Evolutionary conservation across 768 basidiomycete species (phyloP), one percentile per base, ranked within the genome.

Genomic region (Mycena vulgaris): DNA sequence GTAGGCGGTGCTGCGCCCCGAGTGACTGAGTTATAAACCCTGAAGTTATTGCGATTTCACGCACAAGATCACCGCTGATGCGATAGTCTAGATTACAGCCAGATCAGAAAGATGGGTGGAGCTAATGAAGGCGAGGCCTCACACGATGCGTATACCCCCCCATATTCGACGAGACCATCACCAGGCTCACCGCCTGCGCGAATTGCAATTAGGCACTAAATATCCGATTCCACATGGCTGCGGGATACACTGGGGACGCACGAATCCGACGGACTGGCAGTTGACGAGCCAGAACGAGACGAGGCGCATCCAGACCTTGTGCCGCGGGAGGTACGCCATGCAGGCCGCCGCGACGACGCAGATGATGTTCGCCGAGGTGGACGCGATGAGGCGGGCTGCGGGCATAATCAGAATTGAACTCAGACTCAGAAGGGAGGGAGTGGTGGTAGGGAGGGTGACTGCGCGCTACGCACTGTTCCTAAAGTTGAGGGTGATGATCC

Each of bases 141-240:
- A 70, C 69, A 16, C 74, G 68, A 56, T 75, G 74, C 13, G 74
- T 75, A 52, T 73, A 75, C 17, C 74, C 74, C 27, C 74, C 71
- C 74, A 75, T 75, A 48, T 75, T 75, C 33, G 74, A 75, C 5
- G 68, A 73, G 21, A 73, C 71, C 74, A 75, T 75, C 17, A 75
- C 74, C 48, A 75, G 40, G 17, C 74, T 61, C 6, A 45, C 67
- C 16, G 70, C 68, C 71, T 68, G 19, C 6, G 11, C 7, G 23
- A 30, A 10, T 45, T 7, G 6, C 9, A 47, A 47, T 8, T 13
- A 21, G 28, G 17, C n/a, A 17, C 35, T 25, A 27, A 1, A 52
- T 35, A 52, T n/a, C 7, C 9, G 57, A n/a, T n/a, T n/a, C n/a
- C n/a, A n/a, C n/a, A n/a, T n/a, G n/a, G n/a, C n/a, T n/a, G n/a